phyloP scores from a whole-genome alignment of 148 eudicot genomes.

The Fagopyrum homotropicum region DNA sequence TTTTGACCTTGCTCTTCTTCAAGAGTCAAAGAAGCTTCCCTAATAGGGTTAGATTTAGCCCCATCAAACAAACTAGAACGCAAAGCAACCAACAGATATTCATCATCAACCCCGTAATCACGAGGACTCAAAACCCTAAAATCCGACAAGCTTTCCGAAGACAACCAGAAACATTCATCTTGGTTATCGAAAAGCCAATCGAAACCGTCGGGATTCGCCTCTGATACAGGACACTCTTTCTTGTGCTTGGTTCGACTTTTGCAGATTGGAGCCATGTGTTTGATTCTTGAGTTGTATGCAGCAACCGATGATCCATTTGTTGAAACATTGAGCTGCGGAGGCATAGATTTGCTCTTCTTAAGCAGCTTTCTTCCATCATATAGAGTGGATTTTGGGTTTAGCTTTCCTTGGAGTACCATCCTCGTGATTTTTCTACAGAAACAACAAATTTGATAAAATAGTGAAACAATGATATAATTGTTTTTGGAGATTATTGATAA shows the following conservation, averaged over 20 bases:
- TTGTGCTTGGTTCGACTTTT: conserved; percentile 21
- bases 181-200: conserved; percentile 22
- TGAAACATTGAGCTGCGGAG: background rate
- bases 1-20: background rate
- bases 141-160: conserved; percentile 32
- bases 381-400: background rate
- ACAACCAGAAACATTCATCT: conserved; percentile 29
- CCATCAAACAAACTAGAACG: conserved; percentile 17
- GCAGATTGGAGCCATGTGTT: conserved; percentile 28
- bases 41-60: conserved; percentile 25
- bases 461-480: background rate
- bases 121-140: conserved; percentile 29
- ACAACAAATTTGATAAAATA: background rate
- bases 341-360: conserved; percentile 5
- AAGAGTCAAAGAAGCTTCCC: background rate
- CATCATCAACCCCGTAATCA: conserved; percentile 27
- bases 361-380: background rate
- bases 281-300: conserved; percentile 9
- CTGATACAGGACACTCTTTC: conserved; percentile 1
- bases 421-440: background rate
- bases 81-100: conserved; percentile 22
- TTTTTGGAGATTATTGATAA: background rate
- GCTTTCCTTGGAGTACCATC: conserved; percentile 8
- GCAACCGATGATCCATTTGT: conserved; percentile 4
- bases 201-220: conserved; percentile 18